Evolutionary conservation across 108 stramenopile genomes (phyloP).

Genomic region (Phaeodactylum tricornutum): DNA sequence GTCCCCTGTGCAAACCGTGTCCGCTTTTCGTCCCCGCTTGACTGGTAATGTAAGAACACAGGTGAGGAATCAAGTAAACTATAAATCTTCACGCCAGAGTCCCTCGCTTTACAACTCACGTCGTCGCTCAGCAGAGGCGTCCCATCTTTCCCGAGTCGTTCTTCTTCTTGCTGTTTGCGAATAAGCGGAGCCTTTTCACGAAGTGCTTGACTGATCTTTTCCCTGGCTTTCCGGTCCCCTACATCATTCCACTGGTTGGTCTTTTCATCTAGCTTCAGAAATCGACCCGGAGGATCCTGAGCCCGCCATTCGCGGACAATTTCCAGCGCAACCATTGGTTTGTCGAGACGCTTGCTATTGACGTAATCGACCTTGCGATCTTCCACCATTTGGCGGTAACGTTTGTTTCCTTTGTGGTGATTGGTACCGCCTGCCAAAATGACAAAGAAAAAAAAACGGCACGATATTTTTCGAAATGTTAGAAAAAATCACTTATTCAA

Average conservation of each 20-base stretch:
- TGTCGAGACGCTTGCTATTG: slow-evolving; percentile 68
- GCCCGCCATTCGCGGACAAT: slow-evolving; percentile 67
- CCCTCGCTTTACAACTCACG: too few relatives aligned
- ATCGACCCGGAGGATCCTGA: slow-evolving; percentile 70
- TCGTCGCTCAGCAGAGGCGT: neutral
- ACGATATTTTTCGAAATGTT: neutral
- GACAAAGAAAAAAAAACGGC: neutral
- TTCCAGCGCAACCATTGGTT: slow-evolving; percentile 72
- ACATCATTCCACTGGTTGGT: slow-evolving; percentile 76
- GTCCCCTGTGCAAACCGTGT: slow-evolving; percentile 50
- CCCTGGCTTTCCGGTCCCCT: slow-evolving; percentile 74
- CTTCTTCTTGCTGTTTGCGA: slow-evolving; percentile 52
- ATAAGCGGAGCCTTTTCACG: slow-evolving; percentile 71
- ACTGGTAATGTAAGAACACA: too few relatives aligned
- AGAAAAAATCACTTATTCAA: neutral
- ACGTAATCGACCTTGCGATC: slow-evolving; percentile 66
- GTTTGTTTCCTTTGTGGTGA: slow-evolving; percentile 77
- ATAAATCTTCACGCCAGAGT: too few relatives aligned
- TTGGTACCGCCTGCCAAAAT: slow-evolving; percentile 60
- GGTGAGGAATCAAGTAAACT: too few relatives aligned
- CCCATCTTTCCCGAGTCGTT: slow-evolving; percentile 11
- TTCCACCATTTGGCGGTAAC: slow-evolving; percentile 76
- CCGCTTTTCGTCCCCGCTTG: slow-evolving; percentile 16
- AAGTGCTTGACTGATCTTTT: slow-evolving; percentile 80
- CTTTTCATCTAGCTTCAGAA: slow-evolving; percentile 67